Conservation (phyloP, 2,329 filamentous ascomycete species). For the Teratosphaeria pseudoeucalypti region DNA sequence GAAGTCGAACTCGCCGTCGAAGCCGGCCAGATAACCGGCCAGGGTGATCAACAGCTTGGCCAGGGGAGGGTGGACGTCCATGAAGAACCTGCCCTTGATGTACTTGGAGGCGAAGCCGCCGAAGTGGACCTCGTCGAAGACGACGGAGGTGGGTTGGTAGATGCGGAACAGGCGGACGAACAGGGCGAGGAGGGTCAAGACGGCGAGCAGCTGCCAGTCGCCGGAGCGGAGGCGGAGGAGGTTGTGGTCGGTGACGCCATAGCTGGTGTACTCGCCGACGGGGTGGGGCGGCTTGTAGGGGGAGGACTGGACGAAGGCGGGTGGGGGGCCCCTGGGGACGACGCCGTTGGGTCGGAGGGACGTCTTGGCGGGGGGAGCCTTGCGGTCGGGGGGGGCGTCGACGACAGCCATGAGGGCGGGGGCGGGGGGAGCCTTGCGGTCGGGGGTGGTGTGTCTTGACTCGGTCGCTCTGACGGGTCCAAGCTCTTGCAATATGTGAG, state of each 20-base stretch:
- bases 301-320: slow-evolving; percentile 5
- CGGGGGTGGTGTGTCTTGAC: neutral
- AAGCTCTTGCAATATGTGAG: neutral
- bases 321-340: neutral
- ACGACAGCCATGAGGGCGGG: neutral
- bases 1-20: slow-evolving; percentile 93
- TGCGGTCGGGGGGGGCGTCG: neutral
- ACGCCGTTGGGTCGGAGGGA: neutral
- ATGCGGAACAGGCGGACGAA: slow-evolving; percentile 86
- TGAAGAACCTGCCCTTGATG: slow-evolving; percentile 98
- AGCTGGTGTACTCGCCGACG: slow-evolving; percentile 53
- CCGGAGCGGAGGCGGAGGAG: slow-evolving; percentile 74
- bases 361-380: neutral
- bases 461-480: neutral
- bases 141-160: slow-evolving; percentile 89
- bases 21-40: slow-evolving; percentile 88
- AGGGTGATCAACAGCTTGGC: slow-evolving; percentile 95
- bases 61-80: slow-evolving; percentile 98
- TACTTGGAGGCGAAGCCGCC: slow-evolving; percentile 98
- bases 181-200: slow-evolving; percentile 64
- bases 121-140: slow-evolving; percentile 99
- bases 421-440: neutral
- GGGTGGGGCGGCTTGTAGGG: slow-evolving; percentile 26
- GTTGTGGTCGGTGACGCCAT: slow-evolving; percentile 80
- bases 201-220: slow-evolving; percentile 69